phyloP scores from a whole-genome alignment of 306 rosid species.

The Inga leiocalycina region DNA sequence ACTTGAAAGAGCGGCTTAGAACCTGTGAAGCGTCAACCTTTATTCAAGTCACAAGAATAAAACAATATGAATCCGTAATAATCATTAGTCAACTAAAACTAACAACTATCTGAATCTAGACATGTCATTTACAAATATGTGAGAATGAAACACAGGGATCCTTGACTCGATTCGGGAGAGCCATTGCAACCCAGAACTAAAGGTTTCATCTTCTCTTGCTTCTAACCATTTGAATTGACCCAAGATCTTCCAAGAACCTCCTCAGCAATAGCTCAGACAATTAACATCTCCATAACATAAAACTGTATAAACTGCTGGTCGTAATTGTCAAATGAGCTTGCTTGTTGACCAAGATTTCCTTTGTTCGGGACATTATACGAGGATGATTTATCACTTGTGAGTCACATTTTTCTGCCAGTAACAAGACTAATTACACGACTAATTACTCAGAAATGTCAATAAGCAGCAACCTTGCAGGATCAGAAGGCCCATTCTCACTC shows the following conservation, averaged over 20 bases:
- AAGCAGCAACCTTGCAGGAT: constrained; percentile 39
- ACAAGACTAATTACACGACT: not conserved
- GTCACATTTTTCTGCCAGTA: not conserved
- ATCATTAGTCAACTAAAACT: not conserved
- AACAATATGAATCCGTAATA: not conserved
- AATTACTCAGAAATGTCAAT: constrained; percentile 35
- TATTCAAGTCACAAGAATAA: not conserved
- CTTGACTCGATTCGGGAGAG: not conserved
- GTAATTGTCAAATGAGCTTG: not conserved
- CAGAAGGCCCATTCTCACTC: constrained; percentile 39
- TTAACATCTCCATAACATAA: not conserved
- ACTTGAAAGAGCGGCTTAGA: not conserved
- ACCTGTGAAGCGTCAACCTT: not conserved
- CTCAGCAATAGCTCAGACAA: not conserved
- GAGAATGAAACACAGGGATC: not conserved
- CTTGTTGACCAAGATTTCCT: not conserved
- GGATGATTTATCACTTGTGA: not conserved
- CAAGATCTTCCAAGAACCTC: not conserved
- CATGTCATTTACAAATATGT: not conserved
- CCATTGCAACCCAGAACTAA: not conserved
- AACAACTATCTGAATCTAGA: not conserved
- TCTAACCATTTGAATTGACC: not conserved
- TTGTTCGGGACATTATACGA: not conserved
- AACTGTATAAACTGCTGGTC: not conserved
- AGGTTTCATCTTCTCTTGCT: not conserved